phyloP scores from a whole-genome alignment of 2,329 filamentous ascomycete genomes.

The Ascosphaera apis region DNA sequence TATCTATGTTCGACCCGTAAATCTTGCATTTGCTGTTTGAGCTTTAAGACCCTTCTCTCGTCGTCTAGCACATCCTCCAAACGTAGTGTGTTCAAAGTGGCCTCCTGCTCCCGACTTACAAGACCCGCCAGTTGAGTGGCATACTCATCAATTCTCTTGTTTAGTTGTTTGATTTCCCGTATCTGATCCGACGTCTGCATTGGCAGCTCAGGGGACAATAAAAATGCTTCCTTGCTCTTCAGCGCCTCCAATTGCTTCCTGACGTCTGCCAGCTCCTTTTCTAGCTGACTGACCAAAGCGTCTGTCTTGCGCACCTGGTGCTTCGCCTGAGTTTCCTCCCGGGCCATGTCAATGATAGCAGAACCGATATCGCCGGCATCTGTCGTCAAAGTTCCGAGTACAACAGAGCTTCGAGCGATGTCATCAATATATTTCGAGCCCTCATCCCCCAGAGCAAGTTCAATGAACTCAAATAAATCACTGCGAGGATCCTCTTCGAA shows the following conservation, averaged over 20 bases:
- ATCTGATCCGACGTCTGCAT: slow-evolving; percentile 53
- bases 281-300: slow-evolving; percentile 32
- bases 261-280: slow-evolving; percentile 23
- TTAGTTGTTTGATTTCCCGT: slow-evolving; percentile 43
- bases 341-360: slow-evolving; percentile 33
- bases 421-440: slow-evolving; percentile 34
- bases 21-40: too few relatives aligned
- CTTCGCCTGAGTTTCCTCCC: slow-evolving; percentile 26
- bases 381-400: slow-evolving; percentile 27
- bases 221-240: slow-evolving; percentile 21
- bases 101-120: slow-evolving; percentile 7
- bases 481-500: slow-evolving; percentile 10
- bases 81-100: too few relatives aligned
- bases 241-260: slow-evolving; percentile 12
- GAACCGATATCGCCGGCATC: slow-evolving; percentile 28
- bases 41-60: too few relatives aligned
- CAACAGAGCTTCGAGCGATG: slow-evolving; percentile 29
- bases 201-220: slow-evolving; percentile 34
- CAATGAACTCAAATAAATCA: slow-evolving; percentile 29
- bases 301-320: slow-evolving; percentile 34
- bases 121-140: slow-evolving; percentile 28
- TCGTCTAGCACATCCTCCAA: too few relatives aligned
- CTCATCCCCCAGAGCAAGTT: slow-evolving; percentile 29
- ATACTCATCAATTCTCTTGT: slow-evolving; percentile 44
- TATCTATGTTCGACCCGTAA: too few relatives aligned